Evolutionary conservation across 78 protist genomes (phyloP), one percentile per base, ranked within the genome.

Genomic region (Dictyostelium firmibasis): DNA sequence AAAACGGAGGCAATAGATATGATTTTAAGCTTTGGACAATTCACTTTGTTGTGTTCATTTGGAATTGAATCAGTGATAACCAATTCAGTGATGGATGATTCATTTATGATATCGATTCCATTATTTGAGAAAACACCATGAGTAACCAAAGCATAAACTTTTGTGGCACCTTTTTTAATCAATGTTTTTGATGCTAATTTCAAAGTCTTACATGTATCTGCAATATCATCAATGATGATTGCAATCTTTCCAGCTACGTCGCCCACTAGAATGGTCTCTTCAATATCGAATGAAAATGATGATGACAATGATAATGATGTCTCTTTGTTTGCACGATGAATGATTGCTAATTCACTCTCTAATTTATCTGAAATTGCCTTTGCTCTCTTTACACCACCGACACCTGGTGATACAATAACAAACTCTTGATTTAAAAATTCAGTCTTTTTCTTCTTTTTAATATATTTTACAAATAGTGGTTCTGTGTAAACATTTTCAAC

Each of bases 51-150:
- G 43, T 89, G 98, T 44, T 8, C 23, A 38, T 78, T 89, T n/a
- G 97, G 97, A 69, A 97, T 93, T 23, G 98, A 92, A 86, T 98
- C 94, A 9, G 99, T 94, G 72, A 95, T 92, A 33, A 92, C 93
- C 20, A 97, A 33, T 35, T 79, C 92, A 14, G 77, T 23, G 50
- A 97, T 62, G 13, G 86, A 53, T 67, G 95, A 74, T 18, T 81
- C 92, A 92, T 81, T 95, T 50, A 96, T 75, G 13, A 89, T 47
- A 27, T 97, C 95, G 20, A 95, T 57, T 11, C 98, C 98, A 31
- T 60, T 76, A 31, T 85, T 85, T 20, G 96, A 81, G 50, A 93
- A 83, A 29, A 93, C 91, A 62, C 92, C 96, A 77, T 93, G 96
- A 13, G 91, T 84, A 4, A 84, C 96, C 25, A 29, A 18, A 14